phyloP scores from a whole-genome alignment of 805 yeast genomes.

The Metschnikowia continentalis region DNA sequence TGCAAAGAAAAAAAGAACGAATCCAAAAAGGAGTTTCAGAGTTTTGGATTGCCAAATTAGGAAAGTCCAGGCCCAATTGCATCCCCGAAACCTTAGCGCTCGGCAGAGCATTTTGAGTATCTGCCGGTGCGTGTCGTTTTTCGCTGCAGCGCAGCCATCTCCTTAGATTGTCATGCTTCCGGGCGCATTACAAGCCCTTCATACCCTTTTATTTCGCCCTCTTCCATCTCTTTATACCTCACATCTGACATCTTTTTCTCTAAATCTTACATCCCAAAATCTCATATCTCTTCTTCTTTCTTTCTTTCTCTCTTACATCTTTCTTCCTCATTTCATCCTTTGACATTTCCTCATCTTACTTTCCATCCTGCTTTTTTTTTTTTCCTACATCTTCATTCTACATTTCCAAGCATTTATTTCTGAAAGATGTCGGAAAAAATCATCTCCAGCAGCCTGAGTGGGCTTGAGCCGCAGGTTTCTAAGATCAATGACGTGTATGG shows the following conservation, averaged over 20 bases:
- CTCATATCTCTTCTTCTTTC: not conserved
- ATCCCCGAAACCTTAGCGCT: too few relatives aligned
- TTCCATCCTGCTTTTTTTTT: not conserved
- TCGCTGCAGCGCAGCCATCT: not conserved
- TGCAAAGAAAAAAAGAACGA: too few relatives aligned
- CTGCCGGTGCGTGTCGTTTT: not conserved
- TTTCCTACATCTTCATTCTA: too few relatives aligned
- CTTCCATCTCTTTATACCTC: not conserved
- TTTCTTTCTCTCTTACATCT: not conserved
- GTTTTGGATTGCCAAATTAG: too few relatives aligned
- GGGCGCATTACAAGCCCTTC: not conserved
- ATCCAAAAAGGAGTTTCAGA: too few relatives aligned
- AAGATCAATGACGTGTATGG: slow-evolving; percentile 8
- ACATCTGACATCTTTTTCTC: too few relatives aligned
- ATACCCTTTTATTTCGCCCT: not conserved
- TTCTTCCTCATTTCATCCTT: not conserved
- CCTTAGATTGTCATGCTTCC: not conserved
- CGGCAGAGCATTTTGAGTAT: not conserved
- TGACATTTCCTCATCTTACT: not conserved
- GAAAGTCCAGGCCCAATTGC: too few relatives aligned
- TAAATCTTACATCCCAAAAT: not conserved
- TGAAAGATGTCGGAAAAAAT: slow-evolving; percentile 1
- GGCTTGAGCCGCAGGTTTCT: slow-evolving; percentile 17
- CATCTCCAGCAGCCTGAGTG: slow-evolving; percentile 5
- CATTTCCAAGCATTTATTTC: too few relatives aligned